Base-by-base conservation (phyloP, 768 basidiomycete genomes). In the Trametes villosa region DNA sequence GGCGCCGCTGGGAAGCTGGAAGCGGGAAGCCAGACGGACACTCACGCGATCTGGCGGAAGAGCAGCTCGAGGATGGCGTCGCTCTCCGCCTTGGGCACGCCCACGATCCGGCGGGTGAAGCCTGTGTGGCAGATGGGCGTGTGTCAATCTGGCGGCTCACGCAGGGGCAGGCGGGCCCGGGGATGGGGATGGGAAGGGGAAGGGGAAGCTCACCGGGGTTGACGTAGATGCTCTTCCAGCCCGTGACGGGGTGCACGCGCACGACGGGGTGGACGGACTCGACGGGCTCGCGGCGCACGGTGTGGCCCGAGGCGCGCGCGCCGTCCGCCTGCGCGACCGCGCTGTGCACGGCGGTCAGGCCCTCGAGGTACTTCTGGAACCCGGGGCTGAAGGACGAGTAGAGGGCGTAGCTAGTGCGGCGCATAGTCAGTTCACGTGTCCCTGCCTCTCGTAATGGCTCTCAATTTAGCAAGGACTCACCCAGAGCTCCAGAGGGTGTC, bases 401-500 rank as follows among this genome's bases (percentile, higher is more conserved):
- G n/a, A 93, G 78, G 3, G 90, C 87, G 68, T 91, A 91, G 36
- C 89, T 91, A 60, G 42, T 26, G 59, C 30, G 49, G 47, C 24
- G n/a, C n/a, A 11, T 17, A 26, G 62, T 65, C 59, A 63, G 60
- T 33, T 27, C 12, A 44, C 44, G 34, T 30, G 17, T 51, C 15
- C n/a, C 40, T 27, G 0, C 13, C 17, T 41, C 2, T 40, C 3
- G 20, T 29, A 22, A 45, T 17, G 38, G 31, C 1, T 30, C 15
- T 29, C 20, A 30, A 34, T 26, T 47, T 18, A 9, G n/a, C 29
- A 31, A 41, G 18, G 0, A 72, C 81, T 68, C 72, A 86, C 86
- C 89, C 90, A 9, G 89, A 91, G 70, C 83, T 86, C 88, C 88
- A 92, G 9, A 91, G 79, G 0, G 90, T 93, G 67, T 94, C 91